phyloP scores from a whole-genome alignment of 768 basidiomycete genomes.

The Suillus cothurnatus region DNA sequence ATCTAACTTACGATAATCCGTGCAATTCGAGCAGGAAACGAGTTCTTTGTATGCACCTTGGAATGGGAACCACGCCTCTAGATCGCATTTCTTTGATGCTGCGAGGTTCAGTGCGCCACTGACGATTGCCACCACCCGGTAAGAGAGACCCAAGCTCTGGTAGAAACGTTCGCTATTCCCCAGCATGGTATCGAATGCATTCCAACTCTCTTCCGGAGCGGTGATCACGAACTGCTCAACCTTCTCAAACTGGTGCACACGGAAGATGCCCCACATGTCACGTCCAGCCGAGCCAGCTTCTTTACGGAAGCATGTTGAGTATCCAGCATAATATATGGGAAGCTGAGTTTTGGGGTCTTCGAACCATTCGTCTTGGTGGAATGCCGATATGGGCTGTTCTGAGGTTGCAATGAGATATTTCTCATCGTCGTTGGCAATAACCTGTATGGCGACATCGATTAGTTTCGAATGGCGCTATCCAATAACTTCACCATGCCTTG shows the following conservation, averaged over 20 bases:
- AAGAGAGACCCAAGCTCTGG: slow-evolving; percentile 90
- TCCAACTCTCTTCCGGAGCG: slow-evolving; percentile 93
- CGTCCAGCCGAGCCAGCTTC: slow-evolving; percentile 97
- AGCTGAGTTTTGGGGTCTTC: slow-evolving; percentile 89
- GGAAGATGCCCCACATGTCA: slow-evolving; percentile 99
- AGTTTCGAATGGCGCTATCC: not conserved
- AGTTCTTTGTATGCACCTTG: slow-evolving; percentile 96
- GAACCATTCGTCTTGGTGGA: slow-evolving; percentile 97
- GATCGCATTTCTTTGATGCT: slow-evolving; percentile 94
- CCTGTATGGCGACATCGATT: slow-evolving; percentile 42
- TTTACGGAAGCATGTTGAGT: slow-evolving; percentile 97
- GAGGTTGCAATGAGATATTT: slow-evolving; percentile 99
- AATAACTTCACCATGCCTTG: slow-evolving; percentile 58
- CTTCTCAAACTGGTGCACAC: slow-evolving; percentile 99
- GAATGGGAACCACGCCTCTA: slow-evolving; percentile 99
- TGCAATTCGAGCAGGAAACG: slow-evolving; percentile 97
- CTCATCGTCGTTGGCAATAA: slow-evolving; percentile 88
- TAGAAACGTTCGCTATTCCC: slow-evolving; percentile 92
- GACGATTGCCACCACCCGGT: slow-evolving; percentile 92
- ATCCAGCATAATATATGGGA: slow-evolving; percentile 88
- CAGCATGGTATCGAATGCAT: slow-evolving; percentile 91
- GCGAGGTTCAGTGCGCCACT: slow-evolving; percentile 97
- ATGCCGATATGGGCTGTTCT: slow-evolving; percentile 97
- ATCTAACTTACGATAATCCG: slow-evolving; percentile 87
- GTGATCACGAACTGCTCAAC: slow-evolving; percentile 97